A percentile compares a stretch with the other conserved stretches of the same genome.
phyloP scores from a whole-genome alignment of 2,329 filamentous ascomycete species.

The Ilyonectria destructans region DNA sequence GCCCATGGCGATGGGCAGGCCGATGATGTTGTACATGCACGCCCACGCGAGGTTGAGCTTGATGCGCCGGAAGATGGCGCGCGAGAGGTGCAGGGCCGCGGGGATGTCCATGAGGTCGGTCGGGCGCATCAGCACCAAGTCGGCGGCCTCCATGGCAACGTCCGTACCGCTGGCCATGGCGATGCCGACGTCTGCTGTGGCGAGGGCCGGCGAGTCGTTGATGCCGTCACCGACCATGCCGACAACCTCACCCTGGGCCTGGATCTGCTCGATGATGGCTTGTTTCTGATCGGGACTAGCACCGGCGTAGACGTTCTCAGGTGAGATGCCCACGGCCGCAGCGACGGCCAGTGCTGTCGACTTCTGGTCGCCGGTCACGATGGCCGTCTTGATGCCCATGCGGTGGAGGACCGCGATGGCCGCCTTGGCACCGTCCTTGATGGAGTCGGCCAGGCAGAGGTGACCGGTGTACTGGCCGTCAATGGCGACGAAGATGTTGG shows the following conservation, averaged over 20 bases:
- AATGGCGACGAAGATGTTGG: slow-evolving; percentile 93
- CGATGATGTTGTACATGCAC: slow-evolving; percentile 92
- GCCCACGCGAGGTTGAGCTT: slow-evolving; percentile 95
- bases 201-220: slow-evolving; percentile 96
- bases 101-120: slow-evolving; percentile 95
- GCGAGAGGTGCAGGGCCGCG: slow-evolving; percentile 85
- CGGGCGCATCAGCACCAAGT: slow-evolving; percentile 95
- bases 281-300: slow-evolving; percentile 94
- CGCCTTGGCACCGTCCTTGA: slow-evolving; percentile 89
- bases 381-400: slow-evolving; percentile 89
- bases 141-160: slow-evolving; percentile 97
- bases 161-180: slow-evolving; percentile 94
- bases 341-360: slow-evolving; percentile 90
- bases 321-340: slow-evolving; percentile 83
- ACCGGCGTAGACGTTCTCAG: slow-evolving; percentile 85
- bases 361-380: slow-evolving; percentile 94
- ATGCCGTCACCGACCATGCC: slow-evolving; percentile 99
- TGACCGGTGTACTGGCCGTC: slow-evolving; percentile 86
- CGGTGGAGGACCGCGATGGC: slow-evolving; percentile 85
- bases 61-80: slow-evolving; percentile 91
- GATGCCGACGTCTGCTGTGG: slow-evolving; percentile 93
- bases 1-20: slow-evolving; percentile 97
- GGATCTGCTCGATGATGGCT: slow-evolving; percentile 83
- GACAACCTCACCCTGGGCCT: slow-evolving; percentile 82
- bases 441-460: slow-evolving; percentile 88